phyloP scores from a whole-genome alignment of 306 rosid species.

The Prinsepia uniflora region DNA sequence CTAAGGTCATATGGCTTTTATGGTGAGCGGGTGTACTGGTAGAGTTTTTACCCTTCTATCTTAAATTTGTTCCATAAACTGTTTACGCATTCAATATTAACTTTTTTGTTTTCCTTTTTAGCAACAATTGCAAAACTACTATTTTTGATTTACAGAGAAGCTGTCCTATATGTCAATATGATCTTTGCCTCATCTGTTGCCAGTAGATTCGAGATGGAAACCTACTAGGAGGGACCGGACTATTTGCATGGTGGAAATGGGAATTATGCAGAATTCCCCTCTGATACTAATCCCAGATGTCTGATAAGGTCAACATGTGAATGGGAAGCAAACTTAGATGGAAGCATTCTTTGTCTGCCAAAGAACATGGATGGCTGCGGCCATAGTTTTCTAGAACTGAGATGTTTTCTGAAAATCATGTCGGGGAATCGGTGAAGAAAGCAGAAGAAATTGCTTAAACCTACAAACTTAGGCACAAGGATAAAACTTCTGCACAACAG shows the following conservation, averaged over 20 bases:
- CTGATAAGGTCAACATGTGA: constrained; percentile 31
- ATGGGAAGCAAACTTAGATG: constrained; percentile 56
- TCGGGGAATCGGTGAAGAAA: constrained; percentile 44
- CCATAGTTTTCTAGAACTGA: constrained; percentile 48
- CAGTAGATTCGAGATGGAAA: constrained; percentile 60
- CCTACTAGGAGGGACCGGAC: constrained; percentile 38
- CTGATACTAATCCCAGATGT: constrained; percentile 12
- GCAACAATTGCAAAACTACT: constrained; percentile 78
- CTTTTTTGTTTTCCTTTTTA: constrained; percentile 30
- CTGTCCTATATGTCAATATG: constrained; percentile 60
- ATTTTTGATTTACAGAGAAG: constrained; percentile 78
- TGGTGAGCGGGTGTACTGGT: constrained; percentile 68
- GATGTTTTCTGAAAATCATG: constrained; percentile 27
- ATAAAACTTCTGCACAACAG: constrained; percentile 17
- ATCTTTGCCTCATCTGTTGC: constrained; percentile 80
- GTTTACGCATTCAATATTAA: neutral
- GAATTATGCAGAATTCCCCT: neutral
- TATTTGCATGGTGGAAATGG: constrained; percentile 49
- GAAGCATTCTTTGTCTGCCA: constrained; percentile 60
- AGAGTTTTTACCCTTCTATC: constrained; percentile 6
- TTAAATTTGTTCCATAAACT: neutral
- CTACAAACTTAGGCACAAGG: constrained; percentile 26
- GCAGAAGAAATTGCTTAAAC: constrained; percentile 46
- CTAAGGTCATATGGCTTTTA: constrained; percentile 13
- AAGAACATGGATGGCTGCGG: constrained; percentile 36